These are phyloP conservation scores for Colletotrichum melonis DNA, from an alignment of 2,329 filamentous ascomycete genomes.

Conservation along the genomic window DNA sequence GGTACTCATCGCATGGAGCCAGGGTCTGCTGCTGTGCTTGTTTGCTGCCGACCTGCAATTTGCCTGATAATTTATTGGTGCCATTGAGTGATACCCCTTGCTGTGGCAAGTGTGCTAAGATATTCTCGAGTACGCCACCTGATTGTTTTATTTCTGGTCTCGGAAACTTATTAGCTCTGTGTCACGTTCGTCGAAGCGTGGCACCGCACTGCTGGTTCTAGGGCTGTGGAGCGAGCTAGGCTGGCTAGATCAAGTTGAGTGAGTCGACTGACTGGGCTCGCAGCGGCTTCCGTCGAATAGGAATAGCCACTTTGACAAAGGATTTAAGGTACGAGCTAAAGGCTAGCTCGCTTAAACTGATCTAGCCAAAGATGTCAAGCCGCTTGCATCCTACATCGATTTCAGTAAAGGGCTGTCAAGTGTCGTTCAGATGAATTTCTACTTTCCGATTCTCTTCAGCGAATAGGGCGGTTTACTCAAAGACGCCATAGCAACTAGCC, in stretches of 20 bases:
- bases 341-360: background rate
- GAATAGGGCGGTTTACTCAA: background rate
- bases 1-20: background rate
- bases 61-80: background rate
- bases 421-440: background rate
- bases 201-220: background rate
- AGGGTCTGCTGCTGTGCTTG: background rate
- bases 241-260: background rate
- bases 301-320: background rate
- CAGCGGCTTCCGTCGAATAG: background rate
- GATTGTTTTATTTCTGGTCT: background rate
- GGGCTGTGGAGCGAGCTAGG: background rate
- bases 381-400: background rate
- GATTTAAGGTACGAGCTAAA: background rate
- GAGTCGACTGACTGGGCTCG: background rate
- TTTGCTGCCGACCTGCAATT: background rate
- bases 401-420: background rate
- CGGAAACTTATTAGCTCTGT: background rate
- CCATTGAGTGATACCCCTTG: background rate
- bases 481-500: background rate
- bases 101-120: background rate
- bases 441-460: too few species aligned
- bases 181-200: background rate
- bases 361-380: background rate
- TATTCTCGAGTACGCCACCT: background rate